Conservation (phyloP, 768 basidiomycete species). For the Hygrophoropsis aurantiaca region DNA sequence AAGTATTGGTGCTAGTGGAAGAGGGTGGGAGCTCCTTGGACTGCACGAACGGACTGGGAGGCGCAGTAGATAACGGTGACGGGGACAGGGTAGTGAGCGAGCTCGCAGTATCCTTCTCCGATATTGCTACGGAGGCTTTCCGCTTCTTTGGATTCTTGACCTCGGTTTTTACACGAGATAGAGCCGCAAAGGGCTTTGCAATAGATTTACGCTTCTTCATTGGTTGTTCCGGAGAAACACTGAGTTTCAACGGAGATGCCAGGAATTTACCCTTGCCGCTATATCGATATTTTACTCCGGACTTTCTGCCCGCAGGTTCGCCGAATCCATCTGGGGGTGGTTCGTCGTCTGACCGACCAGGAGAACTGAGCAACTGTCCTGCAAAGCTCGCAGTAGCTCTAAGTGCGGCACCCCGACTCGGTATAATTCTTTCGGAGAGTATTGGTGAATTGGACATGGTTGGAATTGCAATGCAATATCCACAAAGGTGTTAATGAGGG, state of each 20-base stretch:
- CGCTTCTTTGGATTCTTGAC: constrained; percentile 16
- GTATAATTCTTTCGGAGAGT: constrained; percentile 15
- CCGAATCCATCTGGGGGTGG: constrained; percentile 22
- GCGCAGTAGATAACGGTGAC: constrained; percentile 26
- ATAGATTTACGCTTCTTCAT: constrained; percentile 1
- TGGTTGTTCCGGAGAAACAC: constrained; percentile 25
- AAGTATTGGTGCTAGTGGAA: constrained; percentile 6
- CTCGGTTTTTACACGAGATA: no score
- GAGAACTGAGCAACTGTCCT: constrained; percentile 29
- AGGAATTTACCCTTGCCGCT: constrained; percentile 31
- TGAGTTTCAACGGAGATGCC: constrained; percentile 32
- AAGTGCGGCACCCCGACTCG: constrained; percentile 34
- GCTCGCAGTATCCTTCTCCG: constrained; percentile 7
- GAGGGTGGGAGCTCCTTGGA: constrained; percentile 16
- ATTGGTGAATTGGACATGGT: neutral
- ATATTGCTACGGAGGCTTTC: constrained; percentile 15
- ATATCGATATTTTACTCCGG: constrained; percentile 31
- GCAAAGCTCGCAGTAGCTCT: constrained; percentile 32
- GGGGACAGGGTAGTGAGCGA: constrained; percentile 15
- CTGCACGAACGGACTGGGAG: constrained; percentile 11
- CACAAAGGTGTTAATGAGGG: constrained; percentile 3
- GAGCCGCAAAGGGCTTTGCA: constrained; percentile 7
- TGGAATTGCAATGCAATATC: no score
- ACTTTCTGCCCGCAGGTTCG: constrained; percentile 22
- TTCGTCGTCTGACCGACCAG: constrained; percentile 23